Evolutionary conservation across 2,329 filamentous ascomycete genomes (phyloP), one percentile per base, ranked within the genome.

Genomic region (Beauveria rudraprayagi): DNA sequence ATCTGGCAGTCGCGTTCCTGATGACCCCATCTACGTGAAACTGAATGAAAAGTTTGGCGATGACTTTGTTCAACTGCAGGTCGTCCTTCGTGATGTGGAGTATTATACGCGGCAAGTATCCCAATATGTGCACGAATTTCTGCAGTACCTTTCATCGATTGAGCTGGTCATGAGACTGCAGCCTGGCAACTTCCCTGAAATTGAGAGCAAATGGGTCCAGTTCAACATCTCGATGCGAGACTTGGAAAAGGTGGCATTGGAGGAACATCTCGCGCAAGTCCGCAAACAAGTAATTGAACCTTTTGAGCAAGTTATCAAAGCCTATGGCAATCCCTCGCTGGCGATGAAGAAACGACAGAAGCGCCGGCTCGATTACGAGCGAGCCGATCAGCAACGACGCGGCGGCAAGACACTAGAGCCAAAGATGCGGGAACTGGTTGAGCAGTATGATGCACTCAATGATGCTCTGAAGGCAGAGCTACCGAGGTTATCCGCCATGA

Each of bases 261-360:
- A 92, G 63, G 89, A 93, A 66, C 92, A 97, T 79, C 77, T 86
- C 63, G 73, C 76, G 7, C 83, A 88, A 68, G 88, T 97, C 51
- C 84, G 89, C 57, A 90, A 88, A 71, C 86, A 88, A 67, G 91
- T 96, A 54, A 91, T 96, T 64, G 88, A 92, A 66, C 93, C 91
- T 1, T 91, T 95, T 72, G 83, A 90, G 66, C 82, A 84, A 51
- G 82, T 92, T 34, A 89, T 94, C 71, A 87, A 89, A 68, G 81
- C 91, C 9, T 92, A 96, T 68, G 87, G 89, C 58, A 89, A 90
- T 41, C 92, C 93, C 2, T 90, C 92, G 54, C 83, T 92, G 62
- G 88, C 94, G 4, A 96, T 97, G 85, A 90, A 92, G 70, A 96
- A 97, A 77, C 89, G 94, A 26, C 88, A 92, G 67, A 97, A 97